These are phyloP conservation scores for Curvularia sp. DNA, from an alignment of 2,329 filamentous ascomycete species.

Conservation along the genomic window DNA sequence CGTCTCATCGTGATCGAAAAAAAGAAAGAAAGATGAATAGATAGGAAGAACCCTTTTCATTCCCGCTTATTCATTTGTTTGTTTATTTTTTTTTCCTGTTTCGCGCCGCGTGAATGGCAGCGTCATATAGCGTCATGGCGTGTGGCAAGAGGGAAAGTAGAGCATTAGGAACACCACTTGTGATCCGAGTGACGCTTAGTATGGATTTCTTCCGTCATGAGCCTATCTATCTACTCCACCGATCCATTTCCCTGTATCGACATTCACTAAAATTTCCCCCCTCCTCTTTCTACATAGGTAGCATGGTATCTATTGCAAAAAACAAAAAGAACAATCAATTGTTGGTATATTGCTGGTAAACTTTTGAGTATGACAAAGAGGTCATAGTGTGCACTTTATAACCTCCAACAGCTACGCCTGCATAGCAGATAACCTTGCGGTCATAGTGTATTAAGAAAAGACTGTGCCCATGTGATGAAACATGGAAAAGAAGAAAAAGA, in stretches of 20 bases:
- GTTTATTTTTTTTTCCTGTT: neutral
- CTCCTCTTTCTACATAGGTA: neutral
- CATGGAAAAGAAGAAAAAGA: neutral
- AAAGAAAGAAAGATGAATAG: too few species aligned
- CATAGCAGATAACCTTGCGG: conserved; percentile 6
- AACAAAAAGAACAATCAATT: conserved; percentile 3
- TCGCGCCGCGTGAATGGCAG: neutral
- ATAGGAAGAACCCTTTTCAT: too few species aligned
- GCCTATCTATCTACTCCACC: neutral
- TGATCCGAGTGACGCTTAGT: neutral
- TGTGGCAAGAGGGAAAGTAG: neutral
- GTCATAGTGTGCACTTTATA: neutral
- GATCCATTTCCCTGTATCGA: neutral
- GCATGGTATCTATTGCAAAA: conserved; percentile 1
- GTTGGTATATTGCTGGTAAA: conserved; percentile 11
- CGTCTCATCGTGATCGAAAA: too few species aligned
- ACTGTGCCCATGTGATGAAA: conserved; percentile 1
- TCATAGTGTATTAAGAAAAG: conserved; percentile 6
- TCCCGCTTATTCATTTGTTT: neutral
- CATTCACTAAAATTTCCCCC: neutral
- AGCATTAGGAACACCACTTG: neutral
- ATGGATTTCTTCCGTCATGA: neutral
- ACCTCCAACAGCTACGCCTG: conserved; percentile 8
- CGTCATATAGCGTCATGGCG: neutral
- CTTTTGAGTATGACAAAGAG: conserved; percentile 4